Percentiles rank a stretch among this genome's conserved stretches.
Evolutionary conservation across 768 basidiomycete species (phyloP).

Genomic region (Rhizopogon vinicolor): DNA sequence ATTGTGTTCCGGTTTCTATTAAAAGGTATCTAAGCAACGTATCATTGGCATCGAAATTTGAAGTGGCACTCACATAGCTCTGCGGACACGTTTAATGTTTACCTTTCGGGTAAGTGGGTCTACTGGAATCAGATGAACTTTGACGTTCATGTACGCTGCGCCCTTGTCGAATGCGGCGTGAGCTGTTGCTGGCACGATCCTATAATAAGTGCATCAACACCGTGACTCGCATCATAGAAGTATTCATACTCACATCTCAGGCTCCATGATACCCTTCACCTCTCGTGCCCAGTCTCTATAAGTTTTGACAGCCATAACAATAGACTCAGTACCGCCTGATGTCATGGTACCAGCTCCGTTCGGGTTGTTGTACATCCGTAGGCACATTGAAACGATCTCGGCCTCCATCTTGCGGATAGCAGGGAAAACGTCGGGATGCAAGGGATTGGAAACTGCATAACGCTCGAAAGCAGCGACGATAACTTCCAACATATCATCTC

Average conservation of each 20-base stretch:
- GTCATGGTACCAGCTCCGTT: constrained; percentile 90
- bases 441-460: constrained; percentile 83
- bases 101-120: constrained; percentile 73
- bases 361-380: constrained; percentile 81
- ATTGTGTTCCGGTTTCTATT: constrained; percentile 86
- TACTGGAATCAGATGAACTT: constrained; percentile 84
- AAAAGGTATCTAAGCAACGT: not conserved
- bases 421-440: constrained; percentile 93
- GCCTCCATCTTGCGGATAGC: constrained; percentile 96
- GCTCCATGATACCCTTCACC: constrained; percentile 83
- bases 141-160: constrained; percentile 82
- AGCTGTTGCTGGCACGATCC: constrained; percentile 78
- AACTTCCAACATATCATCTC: constrained; percentile 72
- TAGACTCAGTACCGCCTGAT: constrained; percentile 93
- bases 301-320: constrained; percentile 93
- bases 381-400: constrained; percentile 85
- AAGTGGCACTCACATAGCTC: constrained; percentile 71
- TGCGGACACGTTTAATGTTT: constrained; percentile 67
- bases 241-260: constrained; percentile 71
- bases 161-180: constrained; percentile 98
- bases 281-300: constrained; percentile 88
- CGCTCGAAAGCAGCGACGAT: constrained; percentile 77
- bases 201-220: constrained; percentile 24
- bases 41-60: not conserved
- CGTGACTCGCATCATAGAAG: not conserved